Conservation (phyloP, 495 filamentous ascomycete genomes). For the Penicillium verhagenii region DNA sequence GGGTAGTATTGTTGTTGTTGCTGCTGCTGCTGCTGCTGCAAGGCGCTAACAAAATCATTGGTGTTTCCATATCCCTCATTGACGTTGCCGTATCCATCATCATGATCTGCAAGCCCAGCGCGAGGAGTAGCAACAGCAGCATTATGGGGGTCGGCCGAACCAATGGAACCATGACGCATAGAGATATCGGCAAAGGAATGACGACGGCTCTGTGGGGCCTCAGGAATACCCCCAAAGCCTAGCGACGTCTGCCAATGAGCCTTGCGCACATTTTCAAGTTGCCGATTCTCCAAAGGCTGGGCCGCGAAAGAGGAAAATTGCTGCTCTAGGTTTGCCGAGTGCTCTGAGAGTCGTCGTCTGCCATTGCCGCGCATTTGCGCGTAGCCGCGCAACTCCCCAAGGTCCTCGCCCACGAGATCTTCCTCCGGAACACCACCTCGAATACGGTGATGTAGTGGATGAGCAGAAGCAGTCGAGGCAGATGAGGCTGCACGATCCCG, state of each 20-base stretch:
- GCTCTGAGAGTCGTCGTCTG: constrained; percentile 63
- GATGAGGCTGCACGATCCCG: constrained; percentile 61
- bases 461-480: constrained; percentile 49
- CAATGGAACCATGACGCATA: constrained; percentile 66
- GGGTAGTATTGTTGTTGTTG: constrained; percentile 51
- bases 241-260: constrained; percentile 86
- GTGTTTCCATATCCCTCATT: constrained; percentile 40
- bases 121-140: constrained; percentile 26
- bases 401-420: constrained; percentile 68
- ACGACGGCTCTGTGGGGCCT: constrained; percentile 81
- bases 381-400: constrained; percentile 59
- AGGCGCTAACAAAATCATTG: constrained; percentile 24
- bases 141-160: constrained; percentile 56
- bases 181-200: constrained; percentile 96
- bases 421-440: constrained; percentile 68
- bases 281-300: constrained; percentile 62
- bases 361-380: constrained; percentile 40
- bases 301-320: constrained; percentile 52
- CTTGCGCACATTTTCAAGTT: constrained; percentile 74
- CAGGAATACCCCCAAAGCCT: constrained; percentile 68
- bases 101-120: constrained; percentile 33
- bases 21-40: no score
- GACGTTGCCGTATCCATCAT: constrained; percentile 39
- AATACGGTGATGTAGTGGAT: constrained; percentile 58
- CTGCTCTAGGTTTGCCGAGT: constrained; percentile 51